Base-by-base conservation (phyloP, 176 grass and related monocot species). In the Triticum aestivum region DNA sequence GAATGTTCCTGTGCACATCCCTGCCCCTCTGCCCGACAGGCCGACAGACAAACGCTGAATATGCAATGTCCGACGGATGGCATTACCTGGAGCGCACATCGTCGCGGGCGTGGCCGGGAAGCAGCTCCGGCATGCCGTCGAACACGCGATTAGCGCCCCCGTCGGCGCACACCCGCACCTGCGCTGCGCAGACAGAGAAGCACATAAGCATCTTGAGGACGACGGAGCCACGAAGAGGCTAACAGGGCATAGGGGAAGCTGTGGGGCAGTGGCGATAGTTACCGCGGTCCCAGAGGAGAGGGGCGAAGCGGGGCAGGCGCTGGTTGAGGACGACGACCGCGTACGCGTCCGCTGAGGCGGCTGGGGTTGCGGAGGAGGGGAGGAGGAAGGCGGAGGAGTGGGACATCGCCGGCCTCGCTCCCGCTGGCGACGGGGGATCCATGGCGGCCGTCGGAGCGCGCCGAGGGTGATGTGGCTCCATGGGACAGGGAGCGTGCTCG, bases 111-210 rank as follows among this genome's bases (percentile, higher is more conserved):
- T 89, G 74, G 44, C 85, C 83, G 1, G 89, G 79, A 59, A 97
- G 83, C 26, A 94, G 78, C 69, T 67, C 23, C 39, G 91, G 91
- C 89, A 97, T 90, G 81, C 67, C 83, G 64, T 97, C 88, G 74
- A 88, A 92, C 35, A 93, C 4, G 79, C 89, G 89, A 85, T 97
- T 97, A 52, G 94, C 91, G 66, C 94, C 94, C 59, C 94, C 94
- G 65, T 97, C 91, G 67, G 51, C 51, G 51, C 51, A 54, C 15
- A 54, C 51, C 51, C 51, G 51, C 51, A 54, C 51, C 15, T 54
- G 51, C 51, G 51, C 51, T 54, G 51, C 51, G 18, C 51, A 54
- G 29, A 18, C 6, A 88, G 41, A 75, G 41, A 65, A 13, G 82
- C 33, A 79, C 34, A 21, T 73, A 26, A 32, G 26, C 24, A 79